Base-by-base conservation (phyloP, 306 rosid species). In the Inga leiocalycina region DNA sequence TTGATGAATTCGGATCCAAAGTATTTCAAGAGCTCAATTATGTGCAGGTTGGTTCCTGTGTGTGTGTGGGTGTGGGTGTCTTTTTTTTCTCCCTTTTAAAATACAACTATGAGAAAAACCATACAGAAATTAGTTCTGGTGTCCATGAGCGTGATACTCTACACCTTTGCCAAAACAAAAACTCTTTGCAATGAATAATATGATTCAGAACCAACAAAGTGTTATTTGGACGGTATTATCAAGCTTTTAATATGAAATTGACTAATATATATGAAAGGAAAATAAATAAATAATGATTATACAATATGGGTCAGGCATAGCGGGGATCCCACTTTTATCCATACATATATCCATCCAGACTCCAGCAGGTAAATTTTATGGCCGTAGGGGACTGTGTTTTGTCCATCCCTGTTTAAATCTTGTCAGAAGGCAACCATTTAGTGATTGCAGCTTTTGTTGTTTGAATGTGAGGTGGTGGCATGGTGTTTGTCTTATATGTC, bases 21-120 rank as follows among this genome's bases (percentile, higher is more conserved):
- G 99, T 95, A 71, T 95, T 91, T 86, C 98, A 95, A 82, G 99
- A 95, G 88, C 99, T 95, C 77, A 95, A 95, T 89, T 95, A 93
- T 86, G 99, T 95, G 76, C 98, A 95, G 98, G 98, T 93, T 80
- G 79, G 85, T 87, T 78, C 79, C 20, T 16, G 17, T 48, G 4
- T 48, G 16, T 48, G 16, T 48, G 48, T 24, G 27, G 27, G 27
- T 52, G 57, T 32, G 30, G 30, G 30, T 27, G 30, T 32, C 2
- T 0, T 32, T 32, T 16, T 51, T 51, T 51, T 19, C 6, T 6
- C n/a, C 8, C 22, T 22, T 59, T 10, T 22, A 0, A 20, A 22
- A 8, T 22, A 59, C 34, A 59, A 10, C 34, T n/a, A 22, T n/a
- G 66, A n/a, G 66, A 3, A 20, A 8, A 56, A n/a, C 14, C 32